Evolutionary conservation across 768 basidiomycete genomes (phyloP).

Genomic region (Suillus fuscotomentosus): DNA sequence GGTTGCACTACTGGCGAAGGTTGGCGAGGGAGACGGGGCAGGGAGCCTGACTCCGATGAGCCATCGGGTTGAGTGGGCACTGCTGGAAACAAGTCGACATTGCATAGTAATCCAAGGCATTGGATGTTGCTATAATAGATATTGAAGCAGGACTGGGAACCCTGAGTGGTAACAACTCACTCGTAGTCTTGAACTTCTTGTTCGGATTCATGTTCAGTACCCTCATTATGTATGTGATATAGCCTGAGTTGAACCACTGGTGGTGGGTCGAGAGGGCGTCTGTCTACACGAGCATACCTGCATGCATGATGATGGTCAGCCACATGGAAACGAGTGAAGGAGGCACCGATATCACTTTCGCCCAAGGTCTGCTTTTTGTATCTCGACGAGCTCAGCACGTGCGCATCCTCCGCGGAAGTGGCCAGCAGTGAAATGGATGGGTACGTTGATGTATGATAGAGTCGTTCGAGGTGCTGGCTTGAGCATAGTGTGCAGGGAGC

Average conservation of each 20-base stretch:
- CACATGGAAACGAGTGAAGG: slow-evolving; percentile 3
- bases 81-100: slow-evolving; percentile 73
- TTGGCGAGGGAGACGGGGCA: background rate
- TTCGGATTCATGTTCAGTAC: slow-evolving; percentile 40
- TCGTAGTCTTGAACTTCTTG: slow-evolving; percentile 50
- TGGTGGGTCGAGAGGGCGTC: slow-evolving; percentile 69
- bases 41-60: slow-evolving; percentile 10
- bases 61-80: slow-evolving; percentile 35
- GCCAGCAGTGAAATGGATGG: slow-evolving; percentile 56
- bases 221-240: slow-evolving; percentile 43
- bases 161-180: slow-evolving; percentile 30
- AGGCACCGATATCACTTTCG: slow-evolving; percentile 48
- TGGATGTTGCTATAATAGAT: slow-evolving; percentile 50
- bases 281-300: slow-evolving; percentile 61
- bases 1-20: background rate
- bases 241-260: slow-evolving; percentile 55
- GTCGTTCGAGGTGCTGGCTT: slow-evolving; percentile 24
- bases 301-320: slow-evolving; percentile 5
- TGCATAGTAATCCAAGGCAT: slow-evolving; percentile 69
- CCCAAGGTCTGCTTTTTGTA: slow-evolving; percentile 67
- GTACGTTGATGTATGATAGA: slow-evolving; percentile 30
- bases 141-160: background rate
- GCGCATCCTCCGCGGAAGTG: slow-evolving; percentile 58
- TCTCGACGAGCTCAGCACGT: slow-evolving; percentile 53
- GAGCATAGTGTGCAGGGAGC: background rate